Evolutionary conservation across 768 basidiomycete genomes (phyloP).

Genomic region (Suillus subalutaceus): DNA sequence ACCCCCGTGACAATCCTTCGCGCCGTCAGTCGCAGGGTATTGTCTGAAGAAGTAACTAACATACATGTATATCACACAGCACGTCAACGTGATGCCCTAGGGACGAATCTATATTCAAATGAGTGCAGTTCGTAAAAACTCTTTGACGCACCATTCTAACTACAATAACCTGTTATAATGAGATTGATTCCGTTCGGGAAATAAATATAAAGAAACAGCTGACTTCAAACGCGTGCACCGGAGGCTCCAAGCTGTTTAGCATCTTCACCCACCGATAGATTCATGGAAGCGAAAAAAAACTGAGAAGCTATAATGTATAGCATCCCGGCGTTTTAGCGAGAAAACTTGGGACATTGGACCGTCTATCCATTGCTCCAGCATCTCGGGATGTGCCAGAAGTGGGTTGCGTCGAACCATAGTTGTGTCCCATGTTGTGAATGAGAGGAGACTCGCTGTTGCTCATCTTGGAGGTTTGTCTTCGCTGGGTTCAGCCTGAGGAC

Average conservation of each 20-base stretch:
- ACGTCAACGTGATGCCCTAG: slow-evolving; percentile 57
- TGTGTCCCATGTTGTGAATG: background rate
- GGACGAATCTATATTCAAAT: slow-evolving; percentile 1
- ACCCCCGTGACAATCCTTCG: slow-evolving; percentile 43
- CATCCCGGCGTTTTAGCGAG: slow-evolving; percentile 55
- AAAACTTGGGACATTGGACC: slow-evolving; percentile 6
- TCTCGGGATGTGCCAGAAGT: background rate
- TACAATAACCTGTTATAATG: slow-evolving; percentile 46
- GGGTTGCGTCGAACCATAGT: background rate
- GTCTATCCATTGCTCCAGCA: background rate
- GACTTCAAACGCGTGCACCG: slow-evolving; percentile 62
- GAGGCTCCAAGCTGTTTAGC: slow-evolving; percentile 57
- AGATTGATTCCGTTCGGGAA: background rate
- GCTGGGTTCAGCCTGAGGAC: background rate
- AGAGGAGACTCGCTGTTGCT: background rate
- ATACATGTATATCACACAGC: slow-evolving; percentile 54
- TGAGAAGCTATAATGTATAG: slow-evolving; percentile 61
- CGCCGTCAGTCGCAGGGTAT: background rate
- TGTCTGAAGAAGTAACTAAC: slow-evolving; percentile 13
- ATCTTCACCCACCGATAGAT: slow-evolving; percentile 65
- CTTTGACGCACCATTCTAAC: slow-evolving; percentile 55
- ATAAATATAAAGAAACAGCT: slow-evolving; percentile 13
- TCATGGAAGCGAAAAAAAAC: slow-evolving; percentile 61
- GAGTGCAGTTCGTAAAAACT: background rate
- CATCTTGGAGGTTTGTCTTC: background rate